Percentiles rank a stretch among this genome's conserved stretches.
phyloP scores from a whole-genome alignment of 495 filamentous ascomycete species.

The Penicillium bovifimosum region DNA sequence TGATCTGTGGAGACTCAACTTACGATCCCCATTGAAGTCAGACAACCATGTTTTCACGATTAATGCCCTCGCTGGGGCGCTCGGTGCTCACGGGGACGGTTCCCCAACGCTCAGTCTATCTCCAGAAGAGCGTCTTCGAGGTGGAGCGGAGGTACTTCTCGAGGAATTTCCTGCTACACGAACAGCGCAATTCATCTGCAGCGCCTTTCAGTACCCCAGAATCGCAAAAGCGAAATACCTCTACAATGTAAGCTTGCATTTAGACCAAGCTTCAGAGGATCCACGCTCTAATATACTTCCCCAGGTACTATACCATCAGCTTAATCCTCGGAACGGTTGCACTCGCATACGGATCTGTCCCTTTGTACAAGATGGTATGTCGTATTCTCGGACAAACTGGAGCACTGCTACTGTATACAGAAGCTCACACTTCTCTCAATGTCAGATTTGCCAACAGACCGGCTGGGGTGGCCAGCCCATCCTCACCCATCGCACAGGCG shows the following conservation, averaged over 20 bases:
- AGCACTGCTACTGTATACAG: not conserved
- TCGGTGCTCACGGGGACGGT: slow-evolving; percentile 13
- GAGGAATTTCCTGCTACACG: slow-evolving; percentile 26
- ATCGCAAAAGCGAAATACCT: slow-evolving; percentile 39
- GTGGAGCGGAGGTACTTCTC: slow-evolving; percentile 36
- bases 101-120: slow-evolving; percentile 11
- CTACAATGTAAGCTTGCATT: slow-evolving; percentile 32
- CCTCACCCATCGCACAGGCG: slow-evolving; percentile 63
- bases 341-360: slow-evolving; percentile 91
- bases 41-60: slow-evolving; percentile 32
- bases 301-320: slow-evolving; percentile 77
- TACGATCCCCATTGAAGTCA: slow-evolving; percentile 10
- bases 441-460: slow-evolving; percentile 89
- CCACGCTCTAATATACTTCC: not conserved
- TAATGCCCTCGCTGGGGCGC: slow-evolving; percentile 25
- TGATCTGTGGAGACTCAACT: slow-evolving; percentile 7
- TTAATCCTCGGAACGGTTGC: slow-evolving; percentile 86
- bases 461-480: slow-evolving; percentile 94
- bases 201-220: slow-evolving; percentile 39
- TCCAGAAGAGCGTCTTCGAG: slow-evolving; percentile 14
- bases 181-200: slow-evolving; percentile 26
- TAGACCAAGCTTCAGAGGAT: not conserved
- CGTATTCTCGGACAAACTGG: not conserved
- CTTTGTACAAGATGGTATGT: slow-evolving; percentile 91
- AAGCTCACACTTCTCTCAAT: slow-evolving; percentile 2